Evolutionary conservation across 1,284 basidiomycete genomes (phyloP).

Genomic region (Fomitopsis schrenkii): DNA sequence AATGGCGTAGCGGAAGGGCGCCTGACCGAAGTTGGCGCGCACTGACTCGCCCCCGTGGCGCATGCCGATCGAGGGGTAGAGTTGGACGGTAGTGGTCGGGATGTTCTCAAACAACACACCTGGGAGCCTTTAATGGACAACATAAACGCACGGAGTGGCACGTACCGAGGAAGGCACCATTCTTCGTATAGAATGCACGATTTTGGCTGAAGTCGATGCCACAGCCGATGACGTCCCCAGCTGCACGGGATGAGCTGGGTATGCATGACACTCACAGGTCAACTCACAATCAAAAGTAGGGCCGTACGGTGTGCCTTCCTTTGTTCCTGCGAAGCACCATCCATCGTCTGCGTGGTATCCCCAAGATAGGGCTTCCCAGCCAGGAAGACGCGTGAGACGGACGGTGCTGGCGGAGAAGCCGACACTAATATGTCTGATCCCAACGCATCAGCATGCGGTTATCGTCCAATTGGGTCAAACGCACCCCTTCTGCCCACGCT

Average conservation of each 20-base stretch:
- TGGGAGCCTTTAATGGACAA: slow-evolving; percentile 20
- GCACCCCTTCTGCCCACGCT: slow-evolving; percentile 77
- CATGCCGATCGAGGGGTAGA: slow-evolving; percentile 87
- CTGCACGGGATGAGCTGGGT: slow-evolving; percentile 32
- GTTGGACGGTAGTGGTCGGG: slow-evolving; percentile 47
- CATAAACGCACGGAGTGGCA: background rate
- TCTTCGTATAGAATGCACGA: slow-evolving; percentile 87
- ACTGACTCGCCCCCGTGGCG: slow-evolving; percentile 72
- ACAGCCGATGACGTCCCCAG: slow-evolving; percentile 83
- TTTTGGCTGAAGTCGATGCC: slow-evolving; percentile 84
- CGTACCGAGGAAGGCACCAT: slow-evolving; percentile 74
- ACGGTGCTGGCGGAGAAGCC: slow-evolving; percentile 58
- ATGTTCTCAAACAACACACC: slow-evolving; percentile 72
- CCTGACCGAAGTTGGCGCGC: slow-evolving; percentile 83
- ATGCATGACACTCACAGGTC: background rate
- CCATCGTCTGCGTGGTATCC: slow-evolving; percentile 96
- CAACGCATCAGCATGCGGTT: background rate
- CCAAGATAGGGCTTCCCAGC: slow-evolving; percentile 89
- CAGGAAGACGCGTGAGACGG: slow-evolving; percentile 74
- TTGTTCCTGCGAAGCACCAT: slow-evolving; percentile 70
- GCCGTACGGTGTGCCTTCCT: slow-evolving; percentile 70
- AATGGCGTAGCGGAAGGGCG: slow-evolving; percentile 85
- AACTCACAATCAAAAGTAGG: slow-evolving; percentile 69
- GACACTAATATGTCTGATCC: slow-evolving; percentile 71
- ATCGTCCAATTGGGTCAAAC: slow-evolving; percentile 20